Evolutionary conservation across 2,329 filamentous ascomycete genomes (phyloP).

Genomic region (Fonsecaea monophora): DNA sequence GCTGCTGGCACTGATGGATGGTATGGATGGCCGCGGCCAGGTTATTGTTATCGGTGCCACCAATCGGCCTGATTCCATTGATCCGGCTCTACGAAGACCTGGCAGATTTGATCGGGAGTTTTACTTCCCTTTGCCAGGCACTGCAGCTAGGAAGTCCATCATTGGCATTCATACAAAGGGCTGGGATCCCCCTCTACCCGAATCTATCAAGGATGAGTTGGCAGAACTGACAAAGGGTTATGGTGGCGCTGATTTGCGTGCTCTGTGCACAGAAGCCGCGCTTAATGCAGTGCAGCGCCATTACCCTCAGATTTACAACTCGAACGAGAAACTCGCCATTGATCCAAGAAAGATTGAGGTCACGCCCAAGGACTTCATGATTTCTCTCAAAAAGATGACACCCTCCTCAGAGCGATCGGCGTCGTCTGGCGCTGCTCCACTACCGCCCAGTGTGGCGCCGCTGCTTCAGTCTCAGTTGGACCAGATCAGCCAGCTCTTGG

Average conservation of each 20-base stretch:
- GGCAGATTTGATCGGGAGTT: slow-evolving; percentile 97
- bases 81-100: slow-evolving; percentile 90
- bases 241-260: slow-evolving; percentile 91
- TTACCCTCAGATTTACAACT: slow-evolving; percentile 94
- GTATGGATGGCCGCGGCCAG: slow-evolving; percentile 97
- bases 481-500: slow-evolving; percentile 71
- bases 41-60: slow-evolving; percentile 99
- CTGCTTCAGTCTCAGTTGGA: slow-evolving; percentile 75
- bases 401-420: slow-evolving; percentile 92
- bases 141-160: slow-evolving; percentile 80
- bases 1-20: slow-evolving; percentile 92
- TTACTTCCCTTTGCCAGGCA: slow-evolving; percentile 91
- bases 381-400: slow-evolving; percentile 94
- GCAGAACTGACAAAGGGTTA: slow-evolving; percentile 92
- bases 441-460: slow-evolving; percentile 81
- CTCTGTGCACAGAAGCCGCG: slow-evolving; percentile 93
- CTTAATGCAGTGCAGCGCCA: slow-evolving; percentile 94
- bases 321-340: slow-evolving; percentile 86
- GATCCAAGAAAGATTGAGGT: slow-evolving; percentile 84
- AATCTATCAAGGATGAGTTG: slow-evolving; percentile 80
- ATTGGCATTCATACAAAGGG: slow-evolving; percentile 94
- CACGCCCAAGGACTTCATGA: slow-evolving; percentile 93
- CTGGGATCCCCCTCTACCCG: slow-evolving; percentile 79
- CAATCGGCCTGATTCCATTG: slow-evolving; percentile 94
- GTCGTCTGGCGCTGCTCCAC: slow-evolving; percentile 79